Evolutionary conservation across 129 eudicot species (phyloP), one percentile per base, ranked within the genome.

Genomic region (Solidago caesia): DNA sequence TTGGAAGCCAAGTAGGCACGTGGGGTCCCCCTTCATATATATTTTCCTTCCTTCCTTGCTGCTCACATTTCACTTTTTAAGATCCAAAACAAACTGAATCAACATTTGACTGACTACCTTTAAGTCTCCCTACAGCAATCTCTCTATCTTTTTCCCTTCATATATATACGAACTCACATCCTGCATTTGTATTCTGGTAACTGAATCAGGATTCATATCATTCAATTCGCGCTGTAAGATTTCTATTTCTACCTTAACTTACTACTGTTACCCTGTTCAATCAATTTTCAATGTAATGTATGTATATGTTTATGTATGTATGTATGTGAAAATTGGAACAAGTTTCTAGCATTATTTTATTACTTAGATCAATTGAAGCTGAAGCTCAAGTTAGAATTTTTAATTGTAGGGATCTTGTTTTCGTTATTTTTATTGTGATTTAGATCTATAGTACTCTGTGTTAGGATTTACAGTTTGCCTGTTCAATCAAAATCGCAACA

Each of bases 111-210:
- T 68, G 21, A 64, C 70, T 21, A 21, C 2, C 83, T 79, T 79
- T 79, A 73, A 79, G 83, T 79, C 69, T 44, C 62, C 5, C 67
- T 59, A 4, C 70, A 79, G 69, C 75, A 79, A 57, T 8, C 63
- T 70, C 29, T 62, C 75, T 44, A 7, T 4, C 44, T 61, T 33
- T 72, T 2, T 21, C 21, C 33, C 47, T 69, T 43, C 47, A 26
- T 16, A 53, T n/a, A 9, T 42, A 43, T 71, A 51, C 72, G 63
- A 44, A 55, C 64, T 27, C 26, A 71, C 49, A 51, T 70, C 63
- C 72, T 56, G 60, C 81, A 77, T 79, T 72, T 57, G n/a, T 14
- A 44, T 52, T 71, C 14, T 43, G 47, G 70, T 44, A 63, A 44
- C 33, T 11, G 39, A 71, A 51, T n/a, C 52, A 42, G 12, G 5